These are phyloP conservation scores for Daldinia eschscholtzii DNA, from an alignment of 2,329 filamentous ascomycete genomes.

Conservation along the genomic window DNA sequence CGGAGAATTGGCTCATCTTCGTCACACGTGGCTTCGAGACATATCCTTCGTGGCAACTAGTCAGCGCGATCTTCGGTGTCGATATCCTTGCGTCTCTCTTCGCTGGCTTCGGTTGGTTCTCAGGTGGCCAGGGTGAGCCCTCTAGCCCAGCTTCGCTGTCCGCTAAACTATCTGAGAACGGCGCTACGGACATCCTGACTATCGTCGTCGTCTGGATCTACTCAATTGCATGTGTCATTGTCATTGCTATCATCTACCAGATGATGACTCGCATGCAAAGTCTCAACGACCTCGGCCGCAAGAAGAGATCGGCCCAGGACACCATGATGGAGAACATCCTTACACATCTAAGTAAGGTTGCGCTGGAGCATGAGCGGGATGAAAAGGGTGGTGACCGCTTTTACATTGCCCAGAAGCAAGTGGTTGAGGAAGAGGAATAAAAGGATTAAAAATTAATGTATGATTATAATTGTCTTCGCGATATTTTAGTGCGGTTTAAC, in stretches of 20 bases:
- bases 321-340: conserved; percentile 67
- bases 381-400: conserved; percentile 57
- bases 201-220: conserved; percentile 65
- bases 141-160: conserved; percentile 54
- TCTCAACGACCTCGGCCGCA: conserved; percentile 61
- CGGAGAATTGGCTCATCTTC: conserved; percentile 83
- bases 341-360: conserved; percentile 64
- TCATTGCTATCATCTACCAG: conserved; percentile 65
- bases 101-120: conserved; percentile 77
- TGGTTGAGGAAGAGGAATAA: conserved; percentile 48
- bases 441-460: conserved; percentile 13
- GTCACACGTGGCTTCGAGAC: conserved; percentile 79
- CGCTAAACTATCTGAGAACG: conserved; percentile 56
- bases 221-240: conserved; percentile 65
- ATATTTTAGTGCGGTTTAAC: conserved; percentile 18
- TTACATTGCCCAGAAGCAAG: conserved; percentile 49
- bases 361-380: conserved; percentile 63
- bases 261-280: conserved; percentile 54
- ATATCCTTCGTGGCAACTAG: conserved; percentile 76
- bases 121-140: conserved; percentile 57
- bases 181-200: conserved; percentile 69
- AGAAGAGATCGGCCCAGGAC: conserved; percentile 63
- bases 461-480: conserved; percentile 22
- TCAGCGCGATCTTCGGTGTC: conserved; percentile 75
- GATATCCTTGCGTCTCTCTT: conserved; percentile 77